Percentiles rank a stretch among this genome's conserved stretches.
These are phyloP conservation scores for Auriscalpium orientale DNA, from an alignment of 768 basidiomycete species.

Conservation along the genomic window DNA sequence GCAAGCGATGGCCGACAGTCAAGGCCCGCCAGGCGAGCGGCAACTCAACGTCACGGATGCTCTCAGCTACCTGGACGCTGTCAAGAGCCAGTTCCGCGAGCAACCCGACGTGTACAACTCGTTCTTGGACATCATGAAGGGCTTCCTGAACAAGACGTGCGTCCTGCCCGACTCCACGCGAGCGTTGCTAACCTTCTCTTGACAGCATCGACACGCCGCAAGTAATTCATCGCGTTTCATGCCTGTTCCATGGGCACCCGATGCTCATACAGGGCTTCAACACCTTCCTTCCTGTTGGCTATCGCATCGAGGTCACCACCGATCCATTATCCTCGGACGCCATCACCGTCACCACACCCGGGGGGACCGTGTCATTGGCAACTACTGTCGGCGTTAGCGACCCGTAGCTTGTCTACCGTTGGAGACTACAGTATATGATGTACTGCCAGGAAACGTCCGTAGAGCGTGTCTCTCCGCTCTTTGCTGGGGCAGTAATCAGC, in stretches of 20 bases:
- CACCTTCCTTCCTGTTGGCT: slow-evolving; percentile 91
- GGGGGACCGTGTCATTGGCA: slow-evolving; percentile 45
- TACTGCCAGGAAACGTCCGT: no score
- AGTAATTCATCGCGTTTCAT: slow-evolving; percentile 91
- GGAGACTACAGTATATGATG: no score
- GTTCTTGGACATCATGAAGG: slow-evolving; percentile 67
- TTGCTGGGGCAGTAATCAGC: no score
- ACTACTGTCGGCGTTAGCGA: no score
- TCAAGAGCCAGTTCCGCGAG: slow-evolving; percentile 53
- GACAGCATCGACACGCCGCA: slow-evolving; percentile 93
- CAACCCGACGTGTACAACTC: slow-evolving; percentile 57
- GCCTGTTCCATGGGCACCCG: slow-evolving; percentile 87
- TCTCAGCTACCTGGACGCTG: slow-evolving; percentile 54
- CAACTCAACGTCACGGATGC: slow-evolving; percentile 58
- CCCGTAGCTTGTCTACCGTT: no score
- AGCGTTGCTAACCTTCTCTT: background rate
- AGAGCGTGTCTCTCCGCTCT: no score
- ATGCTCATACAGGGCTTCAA: slow-evolving; percentile 95
- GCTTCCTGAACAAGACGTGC: slow-evolving; percentile 60
- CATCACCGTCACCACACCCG: slow-evolving; percentile 75
- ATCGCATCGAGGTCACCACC: slow-evolving; percentile 77
- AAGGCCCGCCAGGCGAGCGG: slow-evolving; percentile 22
- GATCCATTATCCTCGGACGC: slow-evolving; percentile 56
- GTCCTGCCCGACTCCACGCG: slow-evolving; percentile 14
- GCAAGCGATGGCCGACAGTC: slow-evolving; percentile 3